Conservation (phyloP, 805 yeast species). For the Candida argentea region DNA sequence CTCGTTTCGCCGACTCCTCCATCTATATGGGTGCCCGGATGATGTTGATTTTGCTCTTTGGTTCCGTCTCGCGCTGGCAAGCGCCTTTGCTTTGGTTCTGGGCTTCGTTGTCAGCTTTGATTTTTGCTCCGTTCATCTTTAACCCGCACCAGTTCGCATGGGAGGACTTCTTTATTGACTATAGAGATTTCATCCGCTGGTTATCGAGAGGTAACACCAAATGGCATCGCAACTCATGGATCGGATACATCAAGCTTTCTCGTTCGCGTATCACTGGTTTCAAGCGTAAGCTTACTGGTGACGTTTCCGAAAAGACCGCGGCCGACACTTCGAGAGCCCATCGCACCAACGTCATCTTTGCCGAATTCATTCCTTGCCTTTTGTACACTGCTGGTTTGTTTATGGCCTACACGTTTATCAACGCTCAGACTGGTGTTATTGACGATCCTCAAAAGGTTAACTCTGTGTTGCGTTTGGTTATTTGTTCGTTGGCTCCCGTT, state of each 20-base stretch:
- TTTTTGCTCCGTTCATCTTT: slow-evolving; percentile 88
- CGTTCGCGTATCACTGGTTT: slow-evolving; percentile 90
- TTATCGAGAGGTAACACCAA: slow-evolving; percentile 83
- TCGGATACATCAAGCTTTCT: slow-evolving; percentile 67
- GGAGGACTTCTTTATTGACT: slow-evolving; percentile 93
- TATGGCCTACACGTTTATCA: slow-evolving; percentile 70
- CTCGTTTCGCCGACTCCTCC: slow-evolving; percentile 74
- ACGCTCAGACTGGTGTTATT: slow-evolving; percentile 79
- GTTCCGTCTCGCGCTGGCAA: slow-evolving; percentile 79
- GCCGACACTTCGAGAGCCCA: slow-evolving; percentile 70
- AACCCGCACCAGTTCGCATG: slow-evolving; percentile 97
- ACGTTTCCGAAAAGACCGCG: slow-evolving; percentile 56
- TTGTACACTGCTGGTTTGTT: slow-evolving; percentile 62
- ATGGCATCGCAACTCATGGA: slow-evolving; percentile 86
- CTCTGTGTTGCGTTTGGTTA: slow-evolving; percentile 60
- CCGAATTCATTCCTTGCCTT: slow-evolving; percentile 71
- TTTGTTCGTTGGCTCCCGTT: slow-evolving; percentile 86
- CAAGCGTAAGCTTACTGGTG: slow-evolving; percentile 63
- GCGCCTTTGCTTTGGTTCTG: slow-evolving; percentile 95
- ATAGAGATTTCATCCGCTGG: slow-evolving; percentile 89
- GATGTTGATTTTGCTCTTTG: slow-evolving; percentile 60
- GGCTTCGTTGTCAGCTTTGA: slow-evolving; percentile 81
- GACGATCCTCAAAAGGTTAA: slow-evolving; percentile 42
- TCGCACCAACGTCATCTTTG: slow-evolving; percentile 63
- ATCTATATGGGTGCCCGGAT: slow-evolving; percentile 80